Evolutionary conservation across 2,329 filamentous ascomycete genomes (phyloP).

Genomic region (Botrytis medusae): DNA sequence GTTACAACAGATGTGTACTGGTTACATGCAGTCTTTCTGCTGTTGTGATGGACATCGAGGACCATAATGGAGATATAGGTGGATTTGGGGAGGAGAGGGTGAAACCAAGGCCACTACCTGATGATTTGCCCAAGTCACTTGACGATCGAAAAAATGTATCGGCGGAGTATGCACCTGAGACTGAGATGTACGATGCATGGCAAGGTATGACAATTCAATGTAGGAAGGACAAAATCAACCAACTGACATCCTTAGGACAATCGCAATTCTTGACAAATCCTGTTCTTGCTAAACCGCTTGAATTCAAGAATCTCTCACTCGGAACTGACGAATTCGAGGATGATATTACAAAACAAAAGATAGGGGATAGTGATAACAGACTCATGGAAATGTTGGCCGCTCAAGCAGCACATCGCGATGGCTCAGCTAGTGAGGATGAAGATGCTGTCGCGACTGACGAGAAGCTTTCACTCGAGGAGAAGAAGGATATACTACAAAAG

Average conservation of each 20-base stretch:
- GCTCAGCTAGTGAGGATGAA: constrained; percentile 72
- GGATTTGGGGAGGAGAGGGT: constrained; percentile 36
- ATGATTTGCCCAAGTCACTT: constrained; percentile 85
- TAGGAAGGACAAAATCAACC: constrained; percentile 23
- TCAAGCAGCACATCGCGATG: constrained; percentile 81
- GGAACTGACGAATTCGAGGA: constrained; percentile 76
- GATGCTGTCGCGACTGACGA: constrained; percentile 74
- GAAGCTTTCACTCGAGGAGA: constrained; percentile 72
- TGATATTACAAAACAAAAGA: constrained; percentile 49
- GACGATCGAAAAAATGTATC: constrained; percentile 78
- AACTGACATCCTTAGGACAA: constrained; percentile 62
- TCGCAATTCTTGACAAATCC: constrained; percentile 92
- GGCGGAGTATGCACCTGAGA: constrained; percentile 67
- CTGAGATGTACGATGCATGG: constrained; percentile 98
- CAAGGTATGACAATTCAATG: constrained; percentile 61
- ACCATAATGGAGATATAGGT: constrained; percentile 45
- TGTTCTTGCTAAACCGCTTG: constrained; percentile 77
- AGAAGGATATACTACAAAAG: constrained; percentile 79
- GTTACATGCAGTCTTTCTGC: constrained; percentile 36
- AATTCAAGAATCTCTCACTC: constrained; percentile 78
- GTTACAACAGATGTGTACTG: constrained; percentile 29
- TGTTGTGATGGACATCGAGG: constrained; percentile 59
- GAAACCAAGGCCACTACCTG: constrained; percentile 61
- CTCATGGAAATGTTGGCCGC: constrained; percentile 95
- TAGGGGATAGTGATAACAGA: constrained; percentile 79